These are phyloP conservation scores for Nakazawaea populi DNA, from an alignment of 805 yeast genomes.

Conservation along the genomic window DNA sequence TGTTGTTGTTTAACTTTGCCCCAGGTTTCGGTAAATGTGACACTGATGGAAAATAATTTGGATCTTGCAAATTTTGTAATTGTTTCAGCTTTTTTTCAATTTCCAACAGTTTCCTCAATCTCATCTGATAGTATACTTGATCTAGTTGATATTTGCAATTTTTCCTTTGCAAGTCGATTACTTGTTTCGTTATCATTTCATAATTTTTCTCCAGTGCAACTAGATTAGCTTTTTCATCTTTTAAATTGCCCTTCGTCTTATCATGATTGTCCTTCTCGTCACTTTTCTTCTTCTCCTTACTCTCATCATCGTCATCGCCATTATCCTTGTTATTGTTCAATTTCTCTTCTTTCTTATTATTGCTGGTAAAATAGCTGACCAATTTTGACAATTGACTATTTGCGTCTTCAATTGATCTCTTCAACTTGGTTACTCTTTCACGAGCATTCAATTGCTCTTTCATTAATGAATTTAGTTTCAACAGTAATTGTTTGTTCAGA, in stretches of 20 bases:
- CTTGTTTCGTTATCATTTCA: conserved; percentile 13
- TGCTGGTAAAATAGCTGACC: conserved; percentile 17
- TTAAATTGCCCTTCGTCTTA: too few relatives aligned
- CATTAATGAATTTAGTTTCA: conserved; percentile 10
- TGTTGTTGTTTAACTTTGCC: not conserved
- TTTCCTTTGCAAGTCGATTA: conserved; percentile 19
- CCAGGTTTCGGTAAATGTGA: conserved; percentile 14
- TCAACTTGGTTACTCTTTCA: conserved; percentile 31
- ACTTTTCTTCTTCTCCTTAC: not conserved
- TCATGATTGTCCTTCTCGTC: not conserved
- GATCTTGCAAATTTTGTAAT: conserved; percentile 14
- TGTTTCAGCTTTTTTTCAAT: conserved; percentile 24
- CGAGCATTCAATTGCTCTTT: conserved; percentile 14
- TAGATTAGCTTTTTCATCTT: conserved; percentile 8
- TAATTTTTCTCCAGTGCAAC: conserved; percentile 14
- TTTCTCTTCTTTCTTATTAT: conserved; percentile 10
- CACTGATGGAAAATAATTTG: conserved; percentile 35
- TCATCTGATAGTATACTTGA: conserved; percentile 31
- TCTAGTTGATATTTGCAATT: conserved; percentile 36
- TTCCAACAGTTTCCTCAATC: conserved; percentile 32
- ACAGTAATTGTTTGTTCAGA: conserved; percentile 18
- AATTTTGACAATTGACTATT: conserved; percentile 19
- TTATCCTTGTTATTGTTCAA: conserved; percentile 4
- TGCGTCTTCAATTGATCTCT: conserved; percentile 18
- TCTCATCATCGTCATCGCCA: conserved; percentile 7